These are phyloP conservation scores for Testicularia cyperi DNA, from an alignment of 1,284 basidiomycete species.

Conservation along the genomic window DNA sequence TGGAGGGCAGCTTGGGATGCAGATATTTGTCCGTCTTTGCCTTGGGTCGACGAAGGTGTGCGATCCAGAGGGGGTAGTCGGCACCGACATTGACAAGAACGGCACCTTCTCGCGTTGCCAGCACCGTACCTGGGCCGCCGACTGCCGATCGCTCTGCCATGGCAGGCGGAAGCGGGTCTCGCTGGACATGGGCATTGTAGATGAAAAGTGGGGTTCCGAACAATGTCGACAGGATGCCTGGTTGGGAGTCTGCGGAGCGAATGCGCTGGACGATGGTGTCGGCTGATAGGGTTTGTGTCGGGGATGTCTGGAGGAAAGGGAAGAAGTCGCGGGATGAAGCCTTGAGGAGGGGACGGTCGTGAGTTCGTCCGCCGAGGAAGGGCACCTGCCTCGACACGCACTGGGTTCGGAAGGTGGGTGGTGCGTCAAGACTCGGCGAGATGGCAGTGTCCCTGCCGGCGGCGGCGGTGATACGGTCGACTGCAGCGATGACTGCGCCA, in stretches of 20 bases:
- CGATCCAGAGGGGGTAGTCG: conserved; percentile 62
- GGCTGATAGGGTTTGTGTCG: conserved; percentile 52
- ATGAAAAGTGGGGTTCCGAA: conserved; percentile 59
- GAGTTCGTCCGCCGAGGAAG: conserved; percentile 60
- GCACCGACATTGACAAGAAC: conserved; percentile 61
- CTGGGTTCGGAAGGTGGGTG: conserved; percentile 20
- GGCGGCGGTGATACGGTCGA: conserved; percentile 53
- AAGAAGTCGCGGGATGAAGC: conserved; percentile 56
- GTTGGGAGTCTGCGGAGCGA: conserved; percentile 62
- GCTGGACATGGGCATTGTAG: conserved; percentile 62
- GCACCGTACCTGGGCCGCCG: conserved; percentile 53
- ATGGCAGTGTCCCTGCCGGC: conserved; percentile 4
- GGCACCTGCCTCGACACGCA: conserved; percentile 55
- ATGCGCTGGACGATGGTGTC: conserved; percentile 60
- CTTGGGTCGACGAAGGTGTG: conserved; percentile 62
- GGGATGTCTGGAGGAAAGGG: conserved; percentile 2
- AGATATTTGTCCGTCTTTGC: conserved; percentile 58
- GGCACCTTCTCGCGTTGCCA: conserved; percentile 62
- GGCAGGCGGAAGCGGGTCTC: conserved; percentile 30
- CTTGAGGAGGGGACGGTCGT: conserved; percentile 61
- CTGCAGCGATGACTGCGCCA: conserved; percentile 59
- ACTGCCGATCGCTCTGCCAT: conserved; percentile 26
- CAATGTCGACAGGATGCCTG: conserved; percentile 61
- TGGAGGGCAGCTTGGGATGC: conserved; percentile 62
- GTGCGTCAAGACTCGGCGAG: conserved; percentile 8